Base-by-base conservation (phyloP, 2,329 filamentous ascomycete species). In the Fusarium luffae region DNA sequence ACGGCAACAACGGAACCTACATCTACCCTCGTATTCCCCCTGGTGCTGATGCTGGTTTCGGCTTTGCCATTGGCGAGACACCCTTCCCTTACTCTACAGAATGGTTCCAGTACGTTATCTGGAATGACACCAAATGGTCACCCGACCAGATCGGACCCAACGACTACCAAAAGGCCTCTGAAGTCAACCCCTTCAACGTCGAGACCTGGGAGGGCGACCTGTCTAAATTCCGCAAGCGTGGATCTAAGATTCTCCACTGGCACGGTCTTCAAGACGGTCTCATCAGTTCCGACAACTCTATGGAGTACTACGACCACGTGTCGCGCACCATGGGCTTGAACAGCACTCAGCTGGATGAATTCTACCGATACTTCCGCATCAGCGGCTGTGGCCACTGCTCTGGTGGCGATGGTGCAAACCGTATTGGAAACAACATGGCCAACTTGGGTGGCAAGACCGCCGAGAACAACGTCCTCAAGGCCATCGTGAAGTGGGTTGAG, bases 311-410 rank as follows among this genome's bases (percentile, higher is more conserved):
- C 37, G 56, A 77, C 47, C 70, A 70, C 27, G 69, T 77, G 0
- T 66, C 68, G 1, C 46, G 64, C 25, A 76, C 68, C 1, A 74
- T 77, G 77, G 56, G 68, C 0, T 12, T 81, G 60, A 69, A 32
- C 42, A 69, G n/a, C 27, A 63, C 56, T 0, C 76, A 78, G 14
- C 44, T 84, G 21, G 85, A 84, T 4, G 81, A 84, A 11, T 85
- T 85, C 72, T 90, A 86, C 75, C 74, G 80, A 1, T 83, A 84
- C 71, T 88, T 88, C 75, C 79, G 79, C 12, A 80, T 89, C n/a
- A 71, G 64, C 4, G 68, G 68, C 3, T 85, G 85, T 0, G 86
- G 86, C 0, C 86, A 88, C 74, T 88, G 86, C 69, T 54, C 66
- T 8, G 54, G 69, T 4, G 86, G 86, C 14, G 77, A 75, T 7